Conservation (phyloP, 176 grass and related monocot species). For the Areca catechu region DNA sequence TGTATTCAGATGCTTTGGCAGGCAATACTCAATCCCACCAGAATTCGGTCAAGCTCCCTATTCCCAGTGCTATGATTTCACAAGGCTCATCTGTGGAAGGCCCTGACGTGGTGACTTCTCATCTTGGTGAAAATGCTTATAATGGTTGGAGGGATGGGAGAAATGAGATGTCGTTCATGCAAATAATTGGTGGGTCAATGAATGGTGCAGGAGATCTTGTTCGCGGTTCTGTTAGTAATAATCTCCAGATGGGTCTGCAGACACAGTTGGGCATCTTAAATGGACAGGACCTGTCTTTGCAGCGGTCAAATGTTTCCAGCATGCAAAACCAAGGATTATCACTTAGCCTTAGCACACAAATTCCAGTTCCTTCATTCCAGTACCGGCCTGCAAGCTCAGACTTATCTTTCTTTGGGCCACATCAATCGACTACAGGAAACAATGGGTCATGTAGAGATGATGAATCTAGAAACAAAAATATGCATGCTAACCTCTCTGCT, state of each 20-base stretch:
- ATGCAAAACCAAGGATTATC: conserved; percentile 60
- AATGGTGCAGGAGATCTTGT: conserved; percentile 19
- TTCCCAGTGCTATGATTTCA: conserved; percentile 41
- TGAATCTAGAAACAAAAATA: conserved; percentile 1
- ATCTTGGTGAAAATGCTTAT: conserved; percentile 13
- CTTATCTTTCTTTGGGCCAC: conserved; percentile 28
- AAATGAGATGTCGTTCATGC: conserved; percentile 29
- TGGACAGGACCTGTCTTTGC: conserved; percentile 17
- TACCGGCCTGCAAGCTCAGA: conserved; percentile 32
- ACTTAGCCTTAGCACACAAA: conserved; percentile 69
- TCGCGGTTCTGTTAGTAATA: background rate
- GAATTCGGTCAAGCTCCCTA: conserved; percentile 29
- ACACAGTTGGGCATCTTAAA: conserved; percentile 58
- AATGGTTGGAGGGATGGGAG: conserved; percentile 21
- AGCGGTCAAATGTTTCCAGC: conserved; percentile 13
- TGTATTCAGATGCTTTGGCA: conserved; percentile 36
- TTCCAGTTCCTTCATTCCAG: conserved; percentile 67
- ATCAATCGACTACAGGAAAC: conserved; percentile 28
- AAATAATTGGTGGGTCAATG: conserved; percentile 5
- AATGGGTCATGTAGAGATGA: background rate
- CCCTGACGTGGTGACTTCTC: conserved; percentile 7
- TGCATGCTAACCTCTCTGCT: background rate
- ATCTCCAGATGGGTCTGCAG: conserved; percentile 32
- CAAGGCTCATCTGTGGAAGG: conserved; percentile 18
- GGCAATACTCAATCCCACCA: conserved; percentile 24